phyloP scores from a whole-genome alignment of 768 basidiomycete species.

The Boletus rubescentipes region DNA sequence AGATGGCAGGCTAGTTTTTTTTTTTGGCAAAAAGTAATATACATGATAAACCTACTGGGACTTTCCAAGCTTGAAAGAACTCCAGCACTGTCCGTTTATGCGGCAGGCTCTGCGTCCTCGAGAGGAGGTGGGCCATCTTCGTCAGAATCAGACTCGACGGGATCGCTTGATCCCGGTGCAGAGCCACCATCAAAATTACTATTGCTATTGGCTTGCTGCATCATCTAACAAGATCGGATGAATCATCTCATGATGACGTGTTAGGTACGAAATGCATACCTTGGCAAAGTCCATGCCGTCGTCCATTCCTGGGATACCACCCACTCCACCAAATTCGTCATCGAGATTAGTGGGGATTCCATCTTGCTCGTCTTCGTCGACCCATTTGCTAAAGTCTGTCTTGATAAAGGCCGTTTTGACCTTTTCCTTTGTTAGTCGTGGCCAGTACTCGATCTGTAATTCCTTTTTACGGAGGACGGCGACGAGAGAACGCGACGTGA shows the following conservation, averaged over 20 bases:
- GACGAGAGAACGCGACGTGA: conserved; percentile 61
- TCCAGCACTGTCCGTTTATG: neutral
- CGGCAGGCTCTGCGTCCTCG: conserved; percentile 56
- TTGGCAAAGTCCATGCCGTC: conserved; percentile 60
- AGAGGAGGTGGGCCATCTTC: conserved; percentile 81
- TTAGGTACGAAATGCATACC: conserved; percentile 35
- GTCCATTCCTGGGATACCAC: conserved; percentile 42
- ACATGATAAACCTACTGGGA: conserved; percentile 10
- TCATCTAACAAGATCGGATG: conserved; percentile 34
- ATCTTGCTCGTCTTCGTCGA: conserved; percentile 96
- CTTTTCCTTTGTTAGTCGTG: conserved; percentile 88
- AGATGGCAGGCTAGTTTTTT: conserved; percentile 1
- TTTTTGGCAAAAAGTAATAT: conserved; percentile 16
- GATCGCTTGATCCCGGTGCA: neutral
- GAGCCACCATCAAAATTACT: conserved; percentile 19
- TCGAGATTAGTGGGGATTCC: conserved; percentile 41
- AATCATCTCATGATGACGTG: conserved; percentile 3
- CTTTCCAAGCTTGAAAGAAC: neutral
- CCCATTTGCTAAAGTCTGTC: conserved; percentile 95
- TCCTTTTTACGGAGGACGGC: conserved; percentile 83
- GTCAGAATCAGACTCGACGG: conserved; percentile 36
- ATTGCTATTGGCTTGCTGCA: conserved; percentile 37
- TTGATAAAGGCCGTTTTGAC: conserved; percentile 78
- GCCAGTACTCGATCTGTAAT: conserved; percentile 79
- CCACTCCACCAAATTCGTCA: conserved; percentile 37